These are phyloP conservation scores for Dactylonectria estremocensis DNA, from an alignment of 2,329 filamentous ascomycete genomes.

Conservation along the genomic window DNA sequence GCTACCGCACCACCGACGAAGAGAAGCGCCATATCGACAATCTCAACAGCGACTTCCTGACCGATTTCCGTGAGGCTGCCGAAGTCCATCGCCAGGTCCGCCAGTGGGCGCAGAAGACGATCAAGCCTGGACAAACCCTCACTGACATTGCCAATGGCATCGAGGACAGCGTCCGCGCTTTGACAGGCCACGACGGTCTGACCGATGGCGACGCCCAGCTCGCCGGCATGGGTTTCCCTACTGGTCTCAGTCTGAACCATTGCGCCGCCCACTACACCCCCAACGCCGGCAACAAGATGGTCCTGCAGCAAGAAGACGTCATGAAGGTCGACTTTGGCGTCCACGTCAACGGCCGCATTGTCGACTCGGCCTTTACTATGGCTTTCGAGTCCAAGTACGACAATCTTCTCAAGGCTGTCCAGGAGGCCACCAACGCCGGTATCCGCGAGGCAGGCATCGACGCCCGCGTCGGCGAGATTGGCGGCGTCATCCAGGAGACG, in stretches of 20 bases:
- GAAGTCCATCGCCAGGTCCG: slow-evolving; percentile 92
- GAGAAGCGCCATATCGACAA: slow-evolving; percentile 89
- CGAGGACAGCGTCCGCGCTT: slow-evolving; percentile 83
- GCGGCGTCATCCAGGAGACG: slow-evolving; percentile 86
- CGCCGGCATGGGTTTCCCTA: slow-evolving; percentile 90
- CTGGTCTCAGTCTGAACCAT: slow-evolving; percentile 86
- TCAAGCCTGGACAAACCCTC: slow-evolving; percentile 85
- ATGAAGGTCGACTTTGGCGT: slow-evolving; percentile 89
- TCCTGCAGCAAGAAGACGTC: slow-evolving; percentile 81
- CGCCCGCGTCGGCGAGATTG: slow-evolving; percentile 88
- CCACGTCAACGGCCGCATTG: slow-evolving; percentile 84
- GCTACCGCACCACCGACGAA: slow-evolving; percentile 83
- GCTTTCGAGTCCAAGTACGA: slow-evolving; percentile 83
- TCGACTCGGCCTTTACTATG: slow-evolving; percentile 86
- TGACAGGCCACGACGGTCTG: slow-evolving; percentile 83
- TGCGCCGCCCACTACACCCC: slow-evolving; percentile 90
- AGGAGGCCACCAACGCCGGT: slow-evolving; percentile 87
- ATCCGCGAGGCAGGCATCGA: slow-evolving; percentile 90
- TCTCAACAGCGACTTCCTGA: slow-evolving; percentile 84
- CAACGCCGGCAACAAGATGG: slow-evolving; percentile 86
- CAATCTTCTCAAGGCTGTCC: slow-evolving; percentile 80
- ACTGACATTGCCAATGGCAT: slow-evolving; percentile 91
- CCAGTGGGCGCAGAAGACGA: slow-evolving; percentile 84
- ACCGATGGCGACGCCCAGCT: slow-evolving; percentile 84
- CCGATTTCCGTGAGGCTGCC: slow-evolving; percentile 87